A percentile compares a stretch with the other conserved stretches of the same genome.
phyloP scores from a whole-genome alignment of 2,329 filamentous ascomycete species.

The Myriosclerotinia duriaeana region DNA sequence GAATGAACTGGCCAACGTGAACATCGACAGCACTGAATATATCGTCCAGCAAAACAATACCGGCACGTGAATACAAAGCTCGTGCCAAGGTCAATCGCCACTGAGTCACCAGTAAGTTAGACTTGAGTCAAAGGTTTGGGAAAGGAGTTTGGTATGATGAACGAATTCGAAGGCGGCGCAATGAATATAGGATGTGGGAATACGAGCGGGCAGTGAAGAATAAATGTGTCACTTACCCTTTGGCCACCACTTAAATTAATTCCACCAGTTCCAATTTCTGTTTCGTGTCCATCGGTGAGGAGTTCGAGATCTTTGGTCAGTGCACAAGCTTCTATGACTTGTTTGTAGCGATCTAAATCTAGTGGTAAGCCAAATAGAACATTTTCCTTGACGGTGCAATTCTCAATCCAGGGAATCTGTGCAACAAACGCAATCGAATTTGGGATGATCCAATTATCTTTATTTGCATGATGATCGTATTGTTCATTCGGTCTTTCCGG shows the following conservation, averaged over 20 bases:
- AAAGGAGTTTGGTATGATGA: neutral
- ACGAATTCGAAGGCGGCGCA: neutral
- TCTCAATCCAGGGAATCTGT: slow-evolving; percentile 83
- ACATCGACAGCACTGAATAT: slow-evolving; percentile 80
- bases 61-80: slow-evolving; percentile 73
- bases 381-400: slow-evolving; percentile 72
- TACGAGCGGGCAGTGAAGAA: neutral
- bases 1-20: slow-evolving; percentile 75
- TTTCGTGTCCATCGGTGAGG: slow-evolving; percentile 71
- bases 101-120: slow-evolving; percentile 43
- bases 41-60: slow-evolving; percentile 76
- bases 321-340: slow-evolving; percentile 69
- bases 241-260: slow-evolving; percentile 82
- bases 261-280: slow-evolving; percentile 78
- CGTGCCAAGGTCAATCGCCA: slow-evolving; percentile 77
- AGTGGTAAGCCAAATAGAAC: slow-evolving; percentile 72
- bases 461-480: slow-evolving; percentile 60
- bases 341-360: slow-evolving; percentile 63
- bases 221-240: slow-evolving; percentile 24
- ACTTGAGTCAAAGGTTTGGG: neutral
- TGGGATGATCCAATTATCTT: slow-evolving; percentile 63
- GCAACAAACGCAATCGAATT: slow-evolving; percentile 69
- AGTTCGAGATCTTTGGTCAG: slow-evolving; percentile 72
- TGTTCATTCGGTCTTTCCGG: slow-evolving; percentile 49
- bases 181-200: neutral